Base-by-base conservation (phyloP, 148 eudicot species). In the Cornus controversa region DNA sequence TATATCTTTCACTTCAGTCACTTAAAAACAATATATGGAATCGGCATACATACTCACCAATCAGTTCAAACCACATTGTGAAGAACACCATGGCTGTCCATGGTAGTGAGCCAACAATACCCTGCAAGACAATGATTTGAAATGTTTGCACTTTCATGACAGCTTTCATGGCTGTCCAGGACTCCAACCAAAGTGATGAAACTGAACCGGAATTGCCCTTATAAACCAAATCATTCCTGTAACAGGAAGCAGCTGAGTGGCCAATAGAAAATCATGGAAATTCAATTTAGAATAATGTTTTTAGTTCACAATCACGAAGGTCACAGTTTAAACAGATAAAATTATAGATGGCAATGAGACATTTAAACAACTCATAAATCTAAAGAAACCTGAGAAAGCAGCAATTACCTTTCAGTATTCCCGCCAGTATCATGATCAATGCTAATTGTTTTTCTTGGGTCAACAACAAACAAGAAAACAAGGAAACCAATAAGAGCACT, bases 21-120 rank as follows among this genome's bases (percentile, higher is more conserved):
- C 24, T 22, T 3, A 60, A 4, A 60, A 54, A 60, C 9, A 60
- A 6, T 60, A n/a, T 22, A 60, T 54, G 25, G 8, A 60, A 34
- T 23, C 26, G 10, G 72, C 75, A 70, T 53, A 79, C 67, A 70
- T 70, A 79, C 91, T 80, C 81, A 95, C 99, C 98, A 25, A 96
- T 96, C 75, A 96, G 82, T 81, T 96, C 90, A 68, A 96, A 93
- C 98, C 99, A 96, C 86, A 96, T 82, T 58, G 98, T 93, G 83
- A 90, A 89, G 84, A 96, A 96, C 28, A 93, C 98, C 92, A 93
- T 91, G 75, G 99, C 96, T 75, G 99, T 93, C 98, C 98, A 96
- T 27, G 99, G 99, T 24, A 96, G 79, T 25, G 97, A 93, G 66
- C 99, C 99, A 79, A 93, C 92, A 58, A 96, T 88, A 54, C 99